Base-by-base conservation (phyloP, 306 rosid species). In the Cucurbita moschata region DNA sequence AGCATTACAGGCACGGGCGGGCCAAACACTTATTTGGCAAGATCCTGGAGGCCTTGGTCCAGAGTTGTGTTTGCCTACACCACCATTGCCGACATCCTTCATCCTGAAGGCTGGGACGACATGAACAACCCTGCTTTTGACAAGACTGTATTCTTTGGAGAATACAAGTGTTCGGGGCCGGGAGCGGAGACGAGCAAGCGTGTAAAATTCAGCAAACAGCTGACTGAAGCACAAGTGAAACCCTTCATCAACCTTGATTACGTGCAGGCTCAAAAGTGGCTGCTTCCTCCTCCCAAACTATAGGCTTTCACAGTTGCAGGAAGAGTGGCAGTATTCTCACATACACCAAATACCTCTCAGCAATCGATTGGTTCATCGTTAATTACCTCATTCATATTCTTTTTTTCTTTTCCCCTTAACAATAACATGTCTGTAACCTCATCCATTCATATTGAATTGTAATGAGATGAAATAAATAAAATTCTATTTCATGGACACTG, bases 1-100 rank as follows among this genome's bases (percentile, higher is more conserved):
- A 58, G 19, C 4, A 4, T 91, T 1, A 77, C 69, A 3, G 92
- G 92, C 16, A 76, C 69, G 0, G 85, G 87, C 1, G 26, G 30
- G 0, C 46, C 0, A 0, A 81, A 75, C 26, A 51, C 89, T 3
- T 80, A 13, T 37, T 75, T 91, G 43, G 96, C 88, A 0, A 79
- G 97, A 75, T 82, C 89, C 3, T 91, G 94, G 91, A 84, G 73
- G 72, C 1, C 78, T 4, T 8, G 37, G 8, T 77, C 89, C 2
- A 78, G 59, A 75, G 87, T 79, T 21, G 42, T 87, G 8, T 88
- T 51, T 40, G 54, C 96, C 71, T 88, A 85, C 62, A 43, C 81
- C 3, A 38, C n/a, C 11, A 71, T 91, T 80, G n/a, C 62, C 8
- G 2, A 1, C 8, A 65, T 84, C 8, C 38, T 91, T 1, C 38